These are phyloP conservation scores for Nannochloropsis salina DNA, from an alignment of 108 stramenopile species.

Conservation along the genomic window DNA sequence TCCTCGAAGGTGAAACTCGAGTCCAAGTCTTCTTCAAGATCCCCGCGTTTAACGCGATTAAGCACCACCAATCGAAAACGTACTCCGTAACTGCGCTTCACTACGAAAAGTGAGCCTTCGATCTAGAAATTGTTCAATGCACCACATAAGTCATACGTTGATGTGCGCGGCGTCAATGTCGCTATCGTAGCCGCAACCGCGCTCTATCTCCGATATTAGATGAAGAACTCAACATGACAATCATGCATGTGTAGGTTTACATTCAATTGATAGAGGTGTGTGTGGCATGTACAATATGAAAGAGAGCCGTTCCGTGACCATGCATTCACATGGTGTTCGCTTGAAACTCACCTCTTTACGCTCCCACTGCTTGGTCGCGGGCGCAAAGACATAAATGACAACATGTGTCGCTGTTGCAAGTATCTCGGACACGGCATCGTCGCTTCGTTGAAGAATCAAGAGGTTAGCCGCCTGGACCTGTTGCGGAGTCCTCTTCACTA, in stretches of 20 bases:
- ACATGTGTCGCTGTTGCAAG: neutral
- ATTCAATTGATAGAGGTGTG: no score
- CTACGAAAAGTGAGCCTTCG: neutral
- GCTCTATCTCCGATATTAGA: no score
- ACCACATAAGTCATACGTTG: no score
- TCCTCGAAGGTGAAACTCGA: slow-evolving; percentile 5
- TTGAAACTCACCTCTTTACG: neutral
- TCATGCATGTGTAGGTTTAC: no score
- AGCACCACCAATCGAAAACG: neutral
- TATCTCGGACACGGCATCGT: neutral
- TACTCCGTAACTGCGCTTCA: neutral
- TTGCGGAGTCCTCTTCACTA: neutral
- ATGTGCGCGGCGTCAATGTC: no score
- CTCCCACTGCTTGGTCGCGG: slow-evolving; percentile 17
- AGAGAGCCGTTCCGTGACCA: no score
- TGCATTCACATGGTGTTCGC: no score
- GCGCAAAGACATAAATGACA: neutral
- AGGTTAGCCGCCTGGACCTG: neutral
- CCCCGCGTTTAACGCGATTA: neutral
- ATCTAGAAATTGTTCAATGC: neutral
- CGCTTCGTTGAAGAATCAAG: neutral
- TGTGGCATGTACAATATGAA: no score
- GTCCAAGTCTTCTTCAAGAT: neutral
- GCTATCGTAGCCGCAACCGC: no score
- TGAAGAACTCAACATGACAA: no score